These are phyloP conservation scores for Eucalyptus curtisii DNA, from an alignment of 345 rosid species.

Conservation along the genomic window DNA sequence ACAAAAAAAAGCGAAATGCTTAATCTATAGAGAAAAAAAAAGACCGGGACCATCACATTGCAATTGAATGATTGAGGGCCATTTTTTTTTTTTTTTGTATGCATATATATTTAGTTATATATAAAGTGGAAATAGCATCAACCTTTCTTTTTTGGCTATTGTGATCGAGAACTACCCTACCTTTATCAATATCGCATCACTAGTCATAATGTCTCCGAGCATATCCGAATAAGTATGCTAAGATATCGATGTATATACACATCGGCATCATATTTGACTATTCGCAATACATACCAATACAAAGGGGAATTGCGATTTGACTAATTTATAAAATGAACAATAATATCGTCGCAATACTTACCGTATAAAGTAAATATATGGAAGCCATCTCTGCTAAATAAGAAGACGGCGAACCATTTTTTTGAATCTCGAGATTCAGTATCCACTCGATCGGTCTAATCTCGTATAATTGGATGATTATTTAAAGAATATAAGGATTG, in stretches of 20 bases:
- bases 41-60: too few relatives aligned
- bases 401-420: not conserved
- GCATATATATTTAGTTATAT: too few relatives aligned
- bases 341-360: not conserved
- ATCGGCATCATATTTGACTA: not conserved
- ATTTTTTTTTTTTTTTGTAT: too few relatives aligned
- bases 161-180: not conserved
- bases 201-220: not conserved
- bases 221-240: not conserved
- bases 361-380: fast-evolving
- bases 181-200: not conserved
- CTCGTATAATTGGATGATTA: too few relatives aligned
- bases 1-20: fast-evolving
- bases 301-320: not conserved
- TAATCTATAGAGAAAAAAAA: too few relatives aligned
- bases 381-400: not conserved
- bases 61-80: too few relatives aligned
- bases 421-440: not conserved
- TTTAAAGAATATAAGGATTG: too few relatives aligned
- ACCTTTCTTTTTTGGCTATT: not conserved
- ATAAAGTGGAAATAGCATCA: too few relatives aligned
- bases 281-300: not conserved
- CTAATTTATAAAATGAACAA: not conserved
- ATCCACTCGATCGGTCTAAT: not conserved
- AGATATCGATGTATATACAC: not conserved